phyloP scores from a whole-genome alignment of 2,329 filamentous ascomycete species.

The Elsinoe necatrix region DNA sequence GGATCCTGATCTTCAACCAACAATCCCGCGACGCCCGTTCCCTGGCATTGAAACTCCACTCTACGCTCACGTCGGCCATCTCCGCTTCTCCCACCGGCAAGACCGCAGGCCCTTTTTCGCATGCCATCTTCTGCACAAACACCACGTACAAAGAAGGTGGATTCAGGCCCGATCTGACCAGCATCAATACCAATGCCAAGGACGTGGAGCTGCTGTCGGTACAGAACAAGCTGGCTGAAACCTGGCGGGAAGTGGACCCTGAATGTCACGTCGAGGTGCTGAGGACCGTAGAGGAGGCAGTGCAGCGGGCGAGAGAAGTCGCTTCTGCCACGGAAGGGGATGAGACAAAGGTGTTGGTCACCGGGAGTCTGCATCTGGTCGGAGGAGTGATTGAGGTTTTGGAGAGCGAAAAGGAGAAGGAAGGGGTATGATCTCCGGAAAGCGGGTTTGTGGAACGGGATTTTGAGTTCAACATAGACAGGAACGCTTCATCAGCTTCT shows the following conservation, averaged over 20 bases:
- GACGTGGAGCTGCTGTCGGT: conserved; percentile 54
- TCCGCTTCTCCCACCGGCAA: conserved; percentile 23
- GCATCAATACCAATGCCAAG: conserved; percentile 50
- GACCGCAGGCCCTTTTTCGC: conserved; percentile 48
- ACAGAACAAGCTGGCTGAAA: conserved; percentile 56
- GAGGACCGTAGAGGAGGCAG: conserved; percentile 61
- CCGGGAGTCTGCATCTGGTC: conserved; percentile 77
- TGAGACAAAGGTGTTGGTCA: conserved; percentile 57
- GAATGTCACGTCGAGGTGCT: conserved; percentile 48
- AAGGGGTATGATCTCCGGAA: not conserved
- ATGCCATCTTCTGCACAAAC: conserved; percentile 77
- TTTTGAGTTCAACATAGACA: conserved; percentile 7
- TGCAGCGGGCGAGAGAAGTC: conserved; percentile 46
- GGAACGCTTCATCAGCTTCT: conserved; percentile 6
- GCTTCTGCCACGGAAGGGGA: conserved; percentile 30
- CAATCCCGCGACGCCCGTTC: conserved; percentile 68
- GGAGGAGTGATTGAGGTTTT: conserved; percentile 69
- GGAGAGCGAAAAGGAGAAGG: conserved; percentile 37
- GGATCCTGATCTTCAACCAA: conserved; percentile 83
- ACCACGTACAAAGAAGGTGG: conserved; percentile 53
- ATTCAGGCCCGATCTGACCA: conserved; percentile 56
- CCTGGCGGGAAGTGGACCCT: conserved; percentile 51
- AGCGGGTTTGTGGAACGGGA: not conserved
- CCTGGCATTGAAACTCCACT: conserved; percentile 56
- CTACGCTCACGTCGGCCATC: conserved; percentile 42